phyloP scores from a whole-genome alignment of 768 basidiomycete genomes.

The Boletellus ananas region DNA sequence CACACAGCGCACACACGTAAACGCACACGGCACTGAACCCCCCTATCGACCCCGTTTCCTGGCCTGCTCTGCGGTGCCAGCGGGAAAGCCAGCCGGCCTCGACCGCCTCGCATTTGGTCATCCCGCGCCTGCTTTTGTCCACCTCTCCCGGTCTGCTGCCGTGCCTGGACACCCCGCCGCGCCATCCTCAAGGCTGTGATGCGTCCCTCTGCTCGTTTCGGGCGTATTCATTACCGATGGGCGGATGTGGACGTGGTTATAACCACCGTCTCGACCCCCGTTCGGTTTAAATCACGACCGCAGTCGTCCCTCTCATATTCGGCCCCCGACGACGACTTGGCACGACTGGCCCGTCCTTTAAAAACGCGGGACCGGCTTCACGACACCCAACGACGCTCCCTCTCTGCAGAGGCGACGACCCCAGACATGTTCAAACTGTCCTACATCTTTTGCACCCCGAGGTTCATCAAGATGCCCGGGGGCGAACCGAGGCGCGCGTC shows the following conservation, averaged over 20 bases:
- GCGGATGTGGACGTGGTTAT: slow-evolving; percentile 10
- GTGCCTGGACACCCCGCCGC: slow-evolving; percentile 1
- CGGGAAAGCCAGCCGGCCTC: no score
- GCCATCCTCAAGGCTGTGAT: slow-evolving; percentile 8
- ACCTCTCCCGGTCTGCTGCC: background rate
- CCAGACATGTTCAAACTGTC: slow-evolving; percentile 41
- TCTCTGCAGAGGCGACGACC: background rate
- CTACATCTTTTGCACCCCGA: slow-evolving; percentile 51
- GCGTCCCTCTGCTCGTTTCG: slow-evolving; percentile 13
- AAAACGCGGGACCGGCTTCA: no score
- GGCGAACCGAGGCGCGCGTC: slow-evolving; percentile 29
- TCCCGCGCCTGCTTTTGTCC: slow-evolving; percentile 4
- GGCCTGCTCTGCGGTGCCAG: background rate
- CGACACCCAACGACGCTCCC: background rate
- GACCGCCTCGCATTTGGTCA: no score
- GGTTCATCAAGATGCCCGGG: slow-evolving; percentile 49
- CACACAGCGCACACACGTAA: slow-evolving; percentile 2
- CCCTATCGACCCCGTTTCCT: slow-evolving; percentile 15
- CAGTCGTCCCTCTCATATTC: background rate
- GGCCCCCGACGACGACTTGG: background rate
- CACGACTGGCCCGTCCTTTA: no score
- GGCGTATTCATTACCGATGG: slow-evolving; percentile 10
- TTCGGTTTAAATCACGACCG: no score
- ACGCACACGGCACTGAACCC: slow-evolving; percentile 4
- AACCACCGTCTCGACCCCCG: background rate